Conservation (phyloP, 768 basidiomycete genomes). For the Suillus plorans region DNA sequence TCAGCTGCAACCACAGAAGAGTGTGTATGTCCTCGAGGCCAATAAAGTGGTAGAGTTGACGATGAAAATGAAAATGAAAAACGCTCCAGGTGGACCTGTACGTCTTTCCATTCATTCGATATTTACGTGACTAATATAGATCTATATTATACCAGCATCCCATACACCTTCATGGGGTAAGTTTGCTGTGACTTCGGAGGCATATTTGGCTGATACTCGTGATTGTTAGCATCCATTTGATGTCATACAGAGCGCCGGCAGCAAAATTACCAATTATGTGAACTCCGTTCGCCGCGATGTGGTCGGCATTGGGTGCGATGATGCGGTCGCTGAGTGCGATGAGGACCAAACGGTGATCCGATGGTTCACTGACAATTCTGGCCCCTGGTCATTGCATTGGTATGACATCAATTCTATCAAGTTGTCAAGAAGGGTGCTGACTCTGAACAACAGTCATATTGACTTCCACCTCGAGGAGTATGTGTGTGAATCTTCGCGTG, state of each 20-base stretch:
- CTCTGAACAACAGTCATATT: conserved; percentile 14
- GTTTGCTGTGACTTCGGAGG: conserved; percentile 2
- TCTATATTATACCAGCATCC: conserved; percentile 32
- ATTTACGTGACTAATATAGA: background rate
- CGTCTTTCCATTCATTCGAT: background rate
- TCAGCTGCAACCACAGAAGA: conserved; percentile 25
- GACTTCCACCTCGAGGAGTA: conserved; percentile 22
- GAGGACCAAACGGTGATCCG: conserved; percentile 37
- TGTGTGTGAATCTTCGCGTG: background rate
- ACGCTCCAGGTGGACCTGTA: conserved; percentile 9
- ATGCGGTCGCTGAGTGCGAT: conserved; percentile 35
- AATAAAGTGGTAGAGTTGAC: conserved; percentile 28
- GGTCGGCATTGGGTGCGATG: conserved; percentile 30
- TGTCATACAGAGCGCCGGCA: conserved; percentile 43
- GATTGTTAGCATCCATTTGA: conserved; percentile 40
- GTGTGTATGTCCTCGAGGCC: conserved; percentile 19
- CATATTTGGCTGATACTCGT: background rate
- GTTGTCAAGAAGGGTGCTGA: background rate
- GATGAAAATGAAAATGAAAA: conserved; percentile 5
- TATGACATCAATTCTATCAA: background rate
- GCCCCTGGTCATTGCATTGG: conserved; percentile 34
- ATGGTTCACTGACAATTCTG: conserved; percentile 54
- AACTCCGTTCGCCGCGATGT: conserved; percentile 58
- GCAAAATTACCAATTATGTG: conserved; percentile 36
- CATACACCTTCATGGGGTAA: conserved; percentile 45